A percentile compares a stretch with the other conserved stretches of the same genome.
Conservation (phyloP, 257 asterid species). For the Eucommia ulmoides region DNA sequence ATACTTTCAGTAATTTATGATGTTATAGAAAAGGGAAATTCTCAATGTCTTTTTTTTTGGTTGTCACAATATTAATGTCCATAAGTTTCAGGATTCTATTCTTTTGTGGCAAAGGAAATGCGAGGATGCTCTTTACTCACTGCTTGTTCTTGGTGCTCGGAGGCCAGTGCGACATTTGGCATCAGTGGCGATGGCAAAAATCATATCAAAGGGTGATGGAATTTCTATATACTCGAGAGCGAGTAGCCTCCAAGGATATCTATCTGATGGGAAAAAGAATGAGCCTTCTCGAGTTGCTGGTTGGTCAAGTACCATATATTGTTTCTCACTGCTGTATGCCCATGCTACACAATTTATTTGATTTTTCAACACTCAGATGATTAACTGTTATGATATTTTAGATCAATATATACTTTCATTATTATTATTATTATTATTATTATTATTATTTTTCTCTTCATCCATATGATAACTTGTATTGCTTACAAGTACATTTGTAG, state of each 20-base stretch:
- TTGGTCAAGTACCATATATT: conserved; percentile 15
- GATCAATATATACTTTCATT: no score
- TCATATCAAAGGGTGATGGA: conserved; percentile 68
- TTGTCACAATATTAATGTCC: no score
- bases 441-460: no score
- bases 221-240: conserved; percentile 96
- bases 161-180: conserved; percentile 96
- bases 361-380: no score
- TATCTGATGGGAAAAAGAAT: conserved; percentile 79
- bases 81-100: conserved; percentile 87
- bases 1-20: no score
- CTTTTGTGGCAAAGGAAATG: conserved; percentile 80
- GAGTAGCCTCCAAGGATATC: conserved; percentile 94
- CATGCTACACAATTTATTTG: no score
- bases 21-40: no score
- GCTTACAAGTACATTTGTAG: no score
- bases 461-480: no score
- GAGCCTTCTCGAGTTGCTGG: conserved; percentile 90
- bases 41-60: no score
- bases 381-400: no score
- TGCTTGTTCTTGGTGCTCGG: conserved; percentile 85
- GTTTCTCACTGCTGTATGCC: background rate
- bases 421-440: no score
- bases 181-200: conserved; percentile 89
- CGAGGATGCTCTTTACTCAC: conserved; percentile 84